Base-by-base conservation (phyloP, 1,284 basidiomycete species). In the Fomitiporia mediterranea region DNA sequence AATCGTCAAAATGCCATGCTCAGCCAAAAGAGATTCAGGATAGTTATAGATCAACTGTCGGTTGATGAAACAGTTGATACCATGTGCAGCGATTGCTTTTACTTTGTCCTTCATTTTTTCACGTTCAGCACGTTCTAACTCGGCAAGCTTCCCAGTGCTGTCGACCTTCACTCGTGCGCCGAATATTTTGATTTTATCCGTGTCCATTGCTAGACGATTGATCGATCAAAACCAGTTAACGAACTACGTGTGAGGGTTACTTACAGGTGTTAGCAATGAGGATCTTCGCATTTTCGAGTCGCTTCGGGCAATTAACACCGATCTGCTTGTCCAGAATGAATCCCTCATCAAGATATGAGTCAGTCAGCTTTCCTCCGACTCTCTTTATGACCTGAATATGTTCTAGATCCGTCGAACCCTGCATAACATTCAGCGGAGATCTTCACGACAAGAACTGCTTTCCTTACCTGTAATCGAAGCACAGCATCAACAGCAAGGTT, bases 371-470 rank as follows among this genome's bases (percentile, higher is more conserved):
- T 59, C 97, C 97, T 58, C 97, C 97, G 35, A 93, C 91, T 75
- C 98, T 98, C 80, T 99, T 99, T 78, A 99, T 99, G 72, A 99
- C 91, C 74, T 99, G 97, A 63, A 99, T 98, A 70, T 99, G 95
- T 65, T 99, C 97, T 25, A 99, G 78, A 74, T 99, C 91, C 55
- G 93, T 96, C 35, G 93, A 96, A 27, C 94, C 94, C 88, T 92
- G 63, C 11, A 34, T 28, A 19, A 6, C 17, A 37, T 17, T 52
- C 25, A 38, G 34, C 35, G 47, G 48, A 27, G 25, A 19, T 37
- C 8, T 8, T 25, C 46, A 49, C 2, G 17, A 25, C 4, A 19
- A 25, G 0, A 17, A 21, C 2, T 19, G 9, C 2, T 32, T 46
- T 13, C 34, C 64, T 2, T 54, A 87, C 92, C 79, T 96, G 97